Evolutionary conservation across 2,329 filamentous ascomycete genomes (phyloP).

Genomic region (Neobulgaria alba): DNA sequence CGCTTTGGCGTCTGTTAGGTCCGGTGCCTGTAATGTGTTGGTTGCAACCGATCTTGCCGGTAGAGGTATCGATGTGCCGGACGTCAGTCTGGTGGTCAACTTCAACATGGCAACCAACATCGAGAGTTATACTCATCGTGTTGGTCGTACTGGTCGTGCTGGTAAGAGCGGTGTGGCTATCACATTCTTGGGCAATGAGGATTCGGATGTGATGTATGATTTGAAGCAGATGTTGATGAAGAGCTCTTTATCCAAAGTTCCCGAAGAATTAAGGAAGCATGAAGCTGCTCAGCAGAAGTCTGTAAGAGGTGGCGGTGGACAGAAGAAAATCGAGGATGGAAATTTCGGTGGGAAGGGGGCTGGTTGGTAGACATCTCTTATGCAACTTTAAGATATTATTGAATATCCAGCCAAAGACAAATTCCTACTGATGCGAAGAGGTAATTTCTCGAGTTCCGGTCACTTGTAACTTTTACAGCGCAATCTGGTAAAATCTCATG

Average conservation of each 20-base stretch:
- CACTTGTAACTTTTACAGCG: no score
- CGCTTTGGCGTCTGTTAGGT: slow-evolving; percentile 75
- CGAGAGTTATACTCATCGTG: slow-evolving; percentile 92
- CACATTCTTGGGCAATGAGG: slow-evolving; percentile 88
- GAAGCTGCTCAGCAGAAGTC: slow-evolving; percentile 85
- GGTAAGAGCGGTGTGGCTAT: slow-evolving; percentile 95
- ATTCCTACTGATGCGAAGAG: no score
- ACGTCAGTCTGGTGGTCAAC: slow-evolving; percentile 90
- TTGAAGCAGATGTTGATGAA: slow-evolving; percentile 93
- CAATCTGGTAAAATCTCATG: no score
- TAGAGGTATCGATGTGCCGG: slow-evolving; percentile 93
- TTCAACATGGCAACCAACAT: slow-evolving; percentile 97
- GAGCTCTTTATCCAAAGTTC: slow-evolving; percentile 77
- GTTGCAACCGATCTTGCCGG: slow-evolving; percentile 94
- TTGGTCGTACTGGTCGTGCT: slow-evolving; percentile 93
- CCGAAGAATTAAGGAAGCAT: slow-evolving; percentile 83
- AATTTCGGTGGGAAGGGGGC: slow-evolving; percentile 32
- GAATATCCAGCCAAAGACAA: no score
- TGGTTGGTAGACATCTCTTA: slow-evolving; percentile 17
- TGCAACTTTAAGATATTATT: background rate
- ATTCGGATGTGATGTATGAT: slow-evolving; percentile 85
- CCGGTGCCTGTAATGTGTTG: slow-evolving; percentile 73
- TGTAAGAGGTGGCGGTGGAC: slow-evolving; percentile 32
- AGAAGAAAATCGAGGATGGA: slow-evolving; percentile 39
- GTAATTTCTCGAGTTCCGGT: no score